Conservation (phyloP, 768 basidiomycete species). For the Galerina marginata region DNA sequence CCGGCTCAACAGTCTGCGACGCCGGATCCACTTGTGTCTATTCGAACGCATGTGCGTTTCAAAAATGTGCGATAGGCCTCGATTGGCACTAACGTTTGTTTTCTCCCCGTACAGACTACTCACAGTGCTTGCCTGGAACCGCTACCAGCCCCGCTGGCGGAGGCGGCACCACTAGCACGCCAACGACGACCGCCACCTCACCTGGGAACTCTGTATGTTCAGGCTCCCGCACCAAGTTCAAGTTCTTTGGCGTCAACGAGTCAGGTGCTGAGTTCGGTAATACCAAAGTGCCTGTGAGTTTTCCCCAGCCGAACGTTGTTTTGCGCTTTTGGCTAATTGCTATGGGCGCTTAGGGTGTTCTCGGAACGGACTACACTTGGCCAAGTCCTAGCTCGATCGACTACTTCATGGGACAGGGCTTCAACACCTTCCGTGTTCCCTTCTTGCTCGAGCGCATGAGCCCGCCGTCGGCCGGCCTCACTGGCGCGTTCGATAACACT, state of each 20-base stretch:
- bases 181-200: conserved; percentile 28
- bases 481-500: conserved; percentile 55
- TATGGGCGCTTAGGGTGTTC: conserved; percentile 32
- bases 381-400: conserved; percentile 50
- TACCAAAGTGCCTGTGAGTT: conserved; percentile 49
- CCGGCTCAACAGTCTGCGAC: conserved; percentile 51
- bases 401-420: conserved; percentile 60
- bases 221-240: conserved; percentile 56
- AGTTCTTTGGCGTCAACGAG: conserved; percentile 67
- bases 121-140: conserved; percentile 47
- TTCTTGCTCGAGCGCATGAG: conserved; percentile 64
- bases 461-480: conserved; percentile 57
- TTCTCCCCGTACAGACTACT: conserved; percentile 42
- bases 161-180: conserved; percentile 1
- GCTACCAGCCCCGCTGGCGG: conserved; percentile 6
- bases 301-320: neutral
- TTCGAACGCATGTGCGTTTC: conserved; percentile 46
- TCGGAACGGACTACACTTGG: conserved; percentile 55
- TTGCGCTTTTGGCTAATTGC: neutral
- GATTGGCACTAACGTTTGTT: neutral
- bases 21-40: conserved; percentile 47
- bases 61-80: neutral
- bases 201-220: conserved; percentile 40
- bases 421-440: conserved; percentile 68
- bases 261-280: conserved; percentile 68